phyloP scores from a whole-genome alignment of 108 stramenopile genomes.

The Bacterosira constricta region DNA sequence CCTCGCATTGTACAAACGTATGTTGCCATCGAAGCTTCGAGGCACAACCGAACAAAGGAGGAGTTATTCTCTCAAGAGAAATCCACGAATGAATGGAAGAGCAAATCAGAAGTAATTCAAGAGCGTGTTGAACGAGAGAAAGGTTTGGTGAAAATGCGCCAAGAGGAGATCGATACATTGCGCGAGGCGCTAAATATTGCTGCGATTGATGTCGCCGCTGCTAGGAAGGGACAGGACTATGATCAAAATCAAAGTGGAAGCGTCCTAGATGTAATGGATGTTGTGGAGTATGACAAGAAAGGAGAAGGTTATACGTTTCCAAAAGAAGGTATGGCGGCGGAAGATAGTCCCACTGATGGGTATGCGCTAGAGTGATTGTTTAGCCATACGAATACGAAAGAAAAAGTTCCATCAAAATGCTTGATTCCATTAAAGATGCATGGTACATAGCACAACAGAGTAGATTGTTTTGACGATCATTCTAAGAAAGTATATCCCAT shows the following conservation, averaged over 20 bases:
- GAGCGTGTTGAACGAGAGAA: slow-evolving; percentile 7
- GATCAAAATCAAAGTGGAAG: no score
- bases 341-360: neutral
- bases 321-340: neutral
- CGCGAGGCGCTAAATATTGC: slow-evolving; percentile 41
- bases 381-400: no score
- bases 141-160: neutral
- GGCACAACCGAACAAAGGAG: slow-evolving; percentile 11
- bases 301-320: neutral
- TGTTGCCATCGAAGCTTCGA: slow-evolving; percentile 11
- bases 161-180: slow-evolving; percentile 39
- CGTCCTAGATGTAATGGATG: neutral
- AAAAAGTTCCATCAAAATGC: no score
- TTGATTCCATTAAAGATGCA: no score
- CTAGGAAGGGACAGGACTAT: neutral
- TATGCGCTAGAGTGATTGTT: neutral
- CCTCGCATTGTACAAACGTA: slow-evolving; percentile 18
- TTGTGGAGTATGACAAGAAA: neutral
- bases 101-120: neutral
- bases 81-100: slow-evolving; percentile 5
- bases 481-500: no score
- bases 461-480: no score
- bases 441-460: no score
- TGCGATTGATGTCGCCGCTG: slow-evolving; percentile 29
- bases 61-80: slow-evolving; percentile 15